These are phyloP conservation scores for Helianthus tuberosus DNA, from an alignment of 129 eudicot species.

Conservation along the genomic window DNA sequence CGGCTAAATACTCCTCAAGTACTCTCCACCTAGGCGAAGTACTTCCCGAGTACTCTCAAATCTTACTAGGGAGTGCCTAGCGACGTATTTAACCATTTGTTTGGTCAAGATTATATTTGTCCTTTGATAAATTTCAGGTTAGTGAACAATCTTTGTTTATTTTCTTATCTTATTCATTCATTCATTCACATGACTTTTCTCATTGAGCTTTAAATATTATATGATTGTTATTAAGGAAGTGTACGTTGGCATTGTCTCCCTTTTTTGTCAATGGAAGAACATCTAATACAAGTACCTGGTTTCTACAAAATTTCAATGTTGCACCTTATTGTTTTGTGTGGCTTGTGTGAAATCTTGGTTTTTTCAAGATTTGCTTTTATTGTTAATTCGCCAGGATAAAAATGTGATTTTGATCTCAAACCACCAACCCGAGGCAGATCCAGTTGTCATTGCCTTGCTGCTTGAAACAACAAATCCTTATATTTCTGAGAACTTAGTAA, in stretches of 20 bases:
- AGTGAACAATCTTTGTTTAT: slow-evolving; percentile 29
- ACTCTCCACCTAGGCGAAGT: no score
- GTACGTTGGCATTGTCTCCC: slow-evolving; percentile 72
- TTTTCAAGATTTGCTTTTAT: slow-evolving; percentile 10
- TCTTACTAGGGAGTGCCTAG: no score
- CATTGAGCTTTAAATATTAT: background rate
- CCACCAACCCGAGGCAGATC: slow-evolving; percentile 99
- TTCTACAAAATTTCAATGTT: background rate
- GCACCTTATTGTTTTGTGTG: background rate
- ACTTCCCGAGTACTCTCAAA: no score
- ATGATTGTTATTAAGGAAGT: slow-evolving; percentile 58
- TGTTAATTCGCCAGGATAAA: slow-evolving; percentile 65
- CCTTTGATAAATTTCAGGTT: slow-evolving; percentile 91
- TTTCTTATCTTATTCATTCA: background rate
- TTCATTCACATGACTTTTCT: no score
- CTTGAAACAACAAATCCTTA: slow-evolving; percentile 69
- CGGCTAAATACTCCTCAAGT: no score
- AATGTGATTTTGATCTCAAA: slow-evolving; percentile 85
- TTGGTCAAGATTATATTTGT: slow-evolving; percentile 78
- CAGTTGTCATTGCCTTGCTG: slow-evolving; percentile 88
- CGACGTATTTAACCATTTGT: no score
- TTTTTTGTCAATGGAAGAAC: slow-evolving; percentile 71
- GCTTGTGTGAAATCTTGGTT: slow-evolving; percentile 11
- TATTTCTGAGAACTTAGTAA: slow-evolving; percentile 80
- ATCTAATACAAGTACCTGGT: slow-evolving; percentile 64